Evolutionary conservation across 1,284 basidiomycete species (phyloP).

Genomic region (Trichosporon sp.): DNA sequence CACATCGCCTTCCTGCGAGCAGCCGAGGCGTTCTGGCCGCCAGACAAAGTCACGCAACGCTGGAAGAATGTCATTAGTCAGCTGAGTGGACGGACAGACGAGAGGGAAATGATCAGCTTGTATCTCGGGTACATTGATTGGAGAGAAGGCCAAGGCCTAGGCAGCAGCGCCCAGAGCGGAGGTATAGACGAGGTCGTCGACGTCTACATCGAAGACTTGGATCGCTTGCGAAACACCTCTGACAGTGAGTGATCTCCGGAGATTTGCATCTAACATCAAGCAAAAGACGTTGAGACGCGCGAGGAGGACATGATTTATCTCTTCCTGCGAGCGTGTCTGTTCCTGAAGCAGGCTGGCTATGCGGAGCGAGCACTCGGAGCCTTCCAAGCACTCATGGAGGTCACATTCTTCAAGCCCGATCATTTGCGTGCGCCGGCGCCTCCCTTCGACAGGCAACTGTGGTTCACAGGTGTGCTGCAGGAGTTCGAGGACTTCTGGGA

Average conservation of each 20-base stretch:
- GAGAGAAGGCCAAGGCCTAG: slow-evolving; percentile 41
- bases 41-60: slow-evolving; percentile 31
- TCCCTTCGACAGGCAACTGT: slow-evolving; percentile 18
- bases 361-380: slow-evolving; percentile 50
- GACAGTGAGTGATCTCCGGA: neutral
- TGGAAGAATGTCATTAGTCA: slow-evolving; percentile 41
- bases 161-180: slow-evolving; percentile 11
- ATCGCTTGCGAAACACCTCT: slow-evolving; percentile 13
- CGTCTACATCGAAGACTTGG: slow-evolving; percentile 38
- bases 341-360: slow-evolving; percentile 62
- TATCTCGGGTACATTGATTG: slow-evolving; percentile 45
- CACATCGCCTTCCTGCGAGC: slow-evolving; percentile 40
- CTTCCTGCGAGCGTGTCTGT: slow-evolving; percentile 47
- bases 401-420: slow-evolving; percentile 49
- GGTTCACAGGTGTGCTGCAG: slow-evolving; percentile 31
- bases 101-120: slow-evolving; percentile 32
- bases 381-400: slow-evolving; percentile 52
- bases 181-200: slow-evolving; percentile 42
- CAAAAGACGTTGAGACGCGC: slow-evolving; percentile 14
- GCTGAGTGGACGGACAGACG: slow-evolving; percentile 17
- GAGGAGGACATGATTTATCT: slow-evolving; percentile 46
- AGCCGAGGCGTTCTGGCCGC: slow-evolving; percentile 36
- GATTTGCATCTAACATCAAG: neutral
- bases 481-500: slow-evolving; percentile 54
- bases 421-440: slow-evolving; percentile 20